These are phyloP conservation scores for Teunomyces funiuensis DNA, from an alignment of 805 yeast genomes.

Conservation along the genomic window DNA sequence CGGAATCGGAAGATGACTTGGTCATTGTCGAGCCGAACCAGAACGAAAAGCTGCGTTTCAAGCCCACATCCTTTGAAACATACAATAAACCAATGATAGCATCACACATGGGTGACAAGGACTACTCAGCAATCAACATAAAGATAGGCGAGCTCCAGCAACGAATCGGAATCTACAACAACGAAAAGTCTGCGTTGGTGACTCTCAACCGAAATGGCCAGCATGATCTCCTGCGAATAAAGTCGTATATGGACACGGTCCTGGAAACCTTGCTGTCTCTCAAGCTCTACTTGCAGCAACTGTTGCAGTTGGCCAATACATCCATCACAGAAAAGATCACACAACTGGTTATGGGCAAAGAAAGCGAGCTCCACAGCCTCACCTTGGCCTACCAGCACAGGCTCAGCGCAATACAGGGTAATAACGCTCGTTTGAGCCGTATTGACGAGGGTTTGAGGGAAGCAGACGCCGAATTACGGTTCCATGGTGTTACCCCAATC, in stretches of 20 bases:
- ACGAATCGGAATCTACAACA: conserved; percentile 3
- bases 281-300: conserved; percentile 1
- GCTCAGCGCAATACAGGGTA: background rate
- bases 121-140: conserved; percentile 2
- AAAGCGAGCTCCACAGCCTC: conserved; percentile 5
- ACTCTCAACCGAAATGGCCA: conserved; percentile 3
- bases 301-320: background rate
- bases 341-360: conserved; percentile 2
- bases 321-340: background rate
- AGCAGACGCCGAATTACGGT: background rate
- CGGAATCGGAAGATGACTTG: conserved; percentile 12
- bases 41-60: conserved; percentile 9
- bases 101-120: conserved; percentile 8
- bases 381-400: background rate
- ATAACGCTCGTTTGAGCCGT: background rate
- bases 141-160: conserved; percentile 8
- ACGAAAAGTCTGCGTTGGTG: conserved; percentile 1
- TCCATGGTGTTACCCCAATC: background rate
- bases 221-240: conserved; percentile 1
- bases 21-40: conserved; percentile 10
- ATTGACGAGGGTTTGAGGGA: conserved; percentile 1
- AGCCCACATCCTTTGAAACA: conserved; percentile 12
- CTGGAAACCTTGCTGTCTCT: conserved; percentile 1
- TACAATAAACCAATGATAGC: conserved; percentile 12
- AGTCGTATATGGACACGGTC: conserved; percentile 1